A percentile compares a stretch with the other conserved stretches of the same genome.
These are phyloP conservation scores for Stromatinia cepivora DNA, from an alignment of 2,329 filamentous ascomycete species.

Conservation along the genomic window DNA sequence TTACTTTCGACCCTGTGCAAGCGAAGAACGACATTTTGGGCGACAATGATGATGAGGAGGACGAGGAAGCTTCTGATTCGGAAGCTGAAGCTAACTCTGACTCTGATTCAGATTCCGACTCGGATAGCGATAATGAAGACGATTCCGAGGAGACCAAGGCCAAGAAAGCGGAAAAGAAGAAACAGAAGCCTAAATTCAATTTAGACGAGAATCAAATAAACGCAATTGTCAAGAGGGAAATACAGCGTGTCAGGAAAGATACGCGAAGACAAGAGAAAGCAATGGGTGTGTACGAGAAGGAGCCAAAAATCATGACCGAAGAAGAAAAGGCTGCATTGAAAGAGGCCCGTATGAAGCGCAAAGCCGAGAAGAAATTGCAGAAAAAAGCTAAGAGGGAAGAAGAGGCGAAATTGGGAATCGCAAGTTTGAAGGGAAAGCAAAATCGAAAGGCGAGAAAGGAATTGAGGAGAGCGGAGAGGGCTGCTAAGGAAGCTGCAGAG, in stretches of 20 bases:
- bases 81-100: slow-evolving; percentile 23
- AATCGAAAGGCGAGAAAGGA: slow-evolving; percentile 22
- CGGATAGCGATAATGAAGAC: slow-evolving; percentile 1
- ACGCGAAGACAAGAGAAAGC: slow-evolving; percentile 19
- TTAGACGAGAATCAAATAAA: slow-evolving; percentile 18
- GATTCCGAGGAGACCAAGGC: neutral
- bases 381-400: slow-evolving; percentile 22
- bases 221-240: slow-evolving; percentile 23
- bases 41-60: slow-evolving; percentile 24
- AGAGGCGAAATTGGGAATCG: slow-evolving; percentile 7
- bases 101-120: slow-evolving; percentile 16
- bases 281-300: slow-evolving; percentile 19
- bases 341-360: slow-evolving; percentile 16
- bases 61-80: slow-evolving; percentile 22
- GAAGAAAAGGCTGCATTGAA: slow-evolving; percentile 21
- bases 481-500: neutral
- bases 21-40: slow-evolving; percentile 33
- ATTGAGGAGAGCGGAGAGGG: slow-evolving; percentile 21
- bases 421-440: slow-evolving; percentile 21
- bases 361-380: slow-evolving; percentile 17
- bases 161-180: slow-evolving; percentile 22
- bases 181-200: slow-evolving; percentile 14
- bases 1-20: slow-evolving; percentile 33
- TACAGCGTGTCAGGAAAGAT: slow-evolving; percentile 18
- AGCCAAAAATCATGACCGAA: slow-evolving; percentile 14